Conservation (phyloP, 1,139 yeast species). For the Debaryomyces udenii region DNA sequence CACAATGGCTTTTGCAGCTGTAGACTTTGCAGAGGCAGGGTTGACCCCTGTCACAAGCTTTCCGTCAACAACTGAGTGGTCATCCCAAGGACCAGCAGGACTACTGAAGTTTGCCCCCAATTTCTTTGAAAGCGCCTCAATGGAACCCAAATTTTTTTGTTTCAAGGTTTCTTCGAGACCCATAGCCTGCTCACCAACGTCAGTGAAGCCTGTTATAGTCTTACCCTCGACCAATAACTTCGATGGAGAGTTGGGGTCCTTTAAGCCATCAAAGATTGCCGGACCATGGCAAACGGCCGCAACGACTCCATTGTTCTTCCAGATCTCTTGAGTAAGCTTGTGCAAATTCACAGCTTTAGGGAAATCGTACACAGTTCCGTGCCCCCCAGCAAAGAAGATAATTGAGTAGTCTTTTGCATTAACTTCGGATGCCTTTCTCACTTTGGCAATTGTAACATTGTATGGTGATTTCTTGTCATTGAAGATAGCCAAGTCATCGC, state of each 20-base stretch:
- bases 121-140: conserved; percentile 36
- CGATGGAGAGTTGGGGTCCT: conserved; percentile 41
- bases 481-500: conserved; percentile 42
- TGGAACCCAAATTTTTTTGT: conserved; percentile 33
- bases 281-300: conserved; percentile 74
- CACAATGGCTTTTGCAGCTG: conserved; percentile 39
- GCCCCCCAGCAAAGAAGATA: conserved; percentile 68
- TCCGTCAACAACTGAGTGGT: conserved; percentile 54
- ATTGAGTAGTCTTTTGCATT: conserved; percentile 52
- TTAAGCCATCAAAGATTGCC: conserved; percentile 50
- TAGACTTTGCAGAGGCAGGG: conserved; percentile 60
- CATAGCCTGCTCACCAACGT: conserved; percentile 51
- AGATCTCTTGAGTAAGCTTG: conserved; percentile 46
- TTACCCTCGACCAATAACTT: conserved; percentile 52
- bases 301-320: conserved; percentile 55
- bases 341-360: conserved; percentile 54
- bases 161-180: conserved; percentile 39
- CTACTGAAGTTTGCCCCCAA: conserved; percentile 48
- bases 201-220: conserved; percentile 63
- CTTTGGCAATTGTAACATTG: conserved; percentile 32
- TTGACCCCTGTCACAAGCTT: conserved; percentile 63
- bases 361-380: conserved; percentile 61
- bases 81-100: conserved; percentile 57
- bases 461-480: conserved; percentile 44
- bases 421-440: conserved; percentile 48